Base-by-base conservation (phyloP, 2,329 filamentous ascomycete genomes). In the Apiospora sp. region DNA sequence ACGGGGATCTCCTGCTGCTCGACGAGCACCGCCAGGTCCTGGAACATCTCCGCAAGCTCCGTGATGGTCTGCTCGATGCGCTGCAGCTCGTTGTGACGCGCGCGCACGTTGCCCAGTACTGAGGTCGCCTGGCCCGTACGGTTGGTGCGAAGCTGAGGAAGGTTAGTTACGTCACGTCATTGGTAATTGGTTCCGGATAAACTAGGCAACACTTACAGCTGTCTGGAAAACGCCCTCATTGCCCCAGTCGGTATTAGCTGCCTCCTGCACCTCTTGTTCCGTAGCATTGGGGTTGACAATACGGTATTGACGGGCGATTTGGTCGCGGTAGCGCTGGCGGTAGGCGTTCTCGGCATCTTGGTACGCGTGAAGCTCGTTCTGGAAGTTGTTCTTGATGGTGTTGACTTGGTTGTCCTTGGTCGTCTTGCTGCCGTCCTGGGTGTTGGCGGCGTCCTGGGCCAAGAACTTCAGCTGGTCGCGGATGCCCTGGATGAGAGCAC, bases 221-320 rank as follows among this genome's bases (percentile, higher is more conserved):
- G 91, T 92, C 83, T 95, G 92, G 85, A 96, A 96, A 71, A 96
- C 91, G 78, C 93, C 92, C 84, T 95, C 92, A 73, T 93, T 89
- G 71, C 92, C 90, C 92, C 93, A 93, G 80, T 95, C 91, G 71
- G 90, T 86, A 76, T 93, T 87, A 34, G 90, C 86, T 4, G 93
- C 93, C 80, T 93, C 86, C 68, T 87, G 85, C 3, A 95, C 91
- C 82, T 96, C 92, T 1, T 88, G 85, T 73, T 95, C 92, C 68
- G 88, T 89, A n/a, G 93, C 94, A 64, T 94, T 91, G 70, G 93
- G 93, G 81, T 95, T 94, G 76, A 94, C 93, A 79, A 96, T 95
- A 72, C 90, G 88, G 83, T 94, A 95, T 83, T 96, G 94, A 78
- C 94, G 89, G 73, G 90, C 90, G 80, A 96, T 94, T 82, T 94